phyloP scores from a whole-genome alignment of 768 basidiomycete genomes.

The Clathrus columnatus region DNA sequence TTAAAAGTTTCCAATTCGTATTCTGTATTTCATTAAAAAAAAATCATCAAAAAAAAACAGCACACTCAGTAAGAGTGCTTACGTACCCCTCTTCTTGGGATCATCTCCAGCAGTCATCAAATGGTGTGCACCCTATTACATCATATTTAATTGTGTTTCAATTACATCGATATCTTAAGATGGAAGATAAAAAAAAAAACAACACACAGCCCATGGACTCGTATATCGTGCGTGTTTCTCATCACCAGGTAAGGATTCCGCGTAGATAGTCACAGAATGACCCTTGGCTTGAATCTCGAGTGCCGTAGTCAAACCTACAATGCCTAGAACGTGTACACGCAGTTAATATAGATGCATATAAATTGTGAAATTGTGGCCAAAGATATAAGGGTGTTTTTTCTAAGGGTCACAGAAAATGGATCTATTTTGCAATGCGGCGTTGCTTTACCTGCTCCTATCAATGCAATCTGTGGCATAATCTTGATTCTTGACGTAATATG shows the following conservation, averaged over 20 bases:
- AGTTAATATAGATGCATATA: not conserved
- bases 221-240: constrained; percentile 68
- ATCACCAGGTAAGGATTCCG: constrained; percentile 66
- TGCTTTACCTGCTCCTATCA: constrained; percentile 11
- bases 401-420: not conserved
- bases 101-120: constrained; percentile 50
- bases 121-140: constrained; percentile 66
- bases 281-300: constrained; percentile 57
- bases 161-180: not conserved
- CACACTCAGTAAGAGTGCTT: too few relatives aligned
- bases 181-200: not conserved
- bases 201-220: constrained; percentile 71
- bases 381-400: not conserved
- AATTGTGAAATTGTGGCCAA: not conserved
- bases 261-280: constrained; percentile 60
- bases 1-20: constrained; percentile 5
- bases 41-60: too few relatives aligned
- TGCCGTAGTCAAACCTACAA: constrained; percentile 71
- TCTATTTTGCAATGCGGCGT: too few relatives aligned
- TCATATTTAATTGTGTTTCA: too few relatives aligned
- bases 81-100: constrained; percentile 44
- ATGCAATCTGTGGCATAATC: constrained; percentile 5
- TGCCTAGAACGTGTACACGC: constrained; percentile 41
- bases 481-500: not conserved
- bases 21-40: too few relatives aligned